These are phyloP conservation scores for Sparassis latifolia DNA, from an alignment of 1,284 basidiomycete species.

Conservation along the genomic window DNA sequence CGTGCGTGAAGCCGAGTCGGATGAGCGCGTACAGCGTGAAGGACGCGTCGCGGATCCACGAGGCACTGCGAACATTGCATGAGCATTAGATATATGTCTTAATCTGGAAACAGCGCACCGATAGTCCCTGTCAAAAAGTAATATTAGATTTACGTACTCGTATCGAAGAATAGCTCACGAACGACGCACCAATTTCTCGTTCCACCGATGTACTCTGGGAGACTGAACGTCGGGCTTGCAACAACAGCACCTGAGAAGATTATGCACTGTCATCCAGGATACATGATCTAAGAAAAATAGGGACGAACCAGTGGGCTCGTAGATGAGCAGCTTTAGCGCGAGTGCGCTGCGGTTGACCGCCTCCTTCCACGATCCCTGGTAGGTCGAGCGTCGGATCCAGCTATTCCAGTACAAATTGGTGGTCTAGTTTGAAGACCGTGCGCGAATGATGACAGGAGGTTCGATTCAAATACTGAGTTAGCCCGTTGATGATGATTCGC, in stretches of 20 bases:
- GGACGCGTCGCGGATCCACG: slow-evolving; percentile 87
- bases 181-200: slow-evolving; percentile 65
- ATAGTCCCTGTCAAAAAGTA: slow-evolving; percentile 50
- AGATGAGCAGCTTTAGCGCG: slow-evolving; percentile 82
- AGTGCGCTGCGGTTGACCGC: slow-evolving; percentile 83
- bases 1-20: slow-evolving; percentile 84
- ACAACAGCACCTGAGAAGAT: slow-evolving; percentile 66
- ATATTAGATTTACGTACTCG: neutral
- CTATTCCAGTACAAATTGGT: slow-evolving; percentile 82
- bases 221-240: slow-evolving; percentile 88
- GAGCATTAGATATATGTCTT: neutral
- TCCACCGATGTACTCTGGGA: slow-evolving; percentile 88
- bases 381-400: slow-evolving; percentile 81
- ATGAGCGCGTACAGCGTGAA: slow-evolving; percentile 92
- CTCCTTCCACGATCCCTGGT: slow-evolving; percentile 91
- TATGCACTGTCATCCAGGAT: neutral
- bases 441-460: neutral
- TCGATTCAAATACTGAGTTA: too few relatives aligned
- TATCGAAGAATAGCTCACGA: neutral
- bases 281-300: slow-evolving; percentile 17
- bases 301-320: slow-evolving; percentile 64
- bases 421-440: slow-evolving; percentile 31
- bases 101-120: slow-evolving; percentile 32
- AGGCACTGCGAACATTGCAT: slow-evolving; percentile 41
- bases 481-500: too few relatives aligned